A percentile compares a stretch with the other conserved stretches of the same genome.
phyloP scores from a whole-genome alignment of 225 moss, liverwort and hornwort species.

The Pleurozium schreberi region DNA sequence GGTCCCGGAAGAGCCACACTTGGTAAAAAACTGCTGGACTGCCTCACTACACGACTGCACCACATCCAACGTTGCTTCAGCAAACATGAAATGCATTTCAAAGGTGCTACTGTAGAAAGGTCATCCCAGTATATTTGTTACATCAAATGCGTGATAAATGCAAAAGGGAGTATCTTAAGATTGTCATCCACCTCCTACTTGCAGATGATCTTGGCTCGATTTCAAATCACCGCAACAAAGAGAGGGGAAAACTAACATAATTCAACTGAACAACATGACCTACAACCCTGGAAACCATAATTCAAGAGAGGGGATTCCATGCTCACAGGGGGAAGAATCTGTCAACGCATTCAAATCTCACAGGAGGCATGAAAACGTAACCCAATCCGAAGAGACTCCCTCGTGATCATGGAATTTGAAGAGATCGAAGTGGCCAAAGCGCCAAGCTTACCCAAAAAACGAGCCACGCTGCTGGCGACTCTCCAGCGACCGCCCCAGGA shows the following conservation, averaged over 20 bases:
- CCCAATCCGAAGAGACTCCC: neutral
- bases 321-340: neutral
- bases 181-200: neutral
- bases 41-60: constrained; percentile 17
- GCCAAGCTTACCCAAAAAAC: constrained; percentile 7
- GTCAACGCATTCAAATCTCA: neutral
- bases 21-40: constrained; percentile 1
- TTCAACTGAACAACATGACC: neutral
- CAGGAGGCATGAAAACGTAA: neutral
- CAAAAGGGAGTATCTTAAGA: neutral
- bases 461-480: constrained; percentile 25
- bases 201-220: neutral
- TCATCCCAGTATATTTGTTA: neutral
- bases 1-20: constrained; percentile 9
- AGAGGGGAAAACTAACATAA: neutral
- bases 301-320: neutral
- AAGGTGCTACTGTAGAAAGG: neutral
- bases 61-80: neutral
- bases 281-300: neutral
- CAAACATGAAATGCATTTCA: neutral
- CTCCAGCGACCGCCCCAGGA: constrained; percentile 43
- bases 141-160: neutral
- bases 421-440: neutral
- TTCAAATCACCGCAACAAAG: neutral
- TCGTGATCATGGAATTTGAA: neutral